Evolutionary conservation across 31 red algal genomes (phyloP), one percentile per base, ranked within the genome.

Genomic region (Odonthalia washingtoniensis): DNA sequence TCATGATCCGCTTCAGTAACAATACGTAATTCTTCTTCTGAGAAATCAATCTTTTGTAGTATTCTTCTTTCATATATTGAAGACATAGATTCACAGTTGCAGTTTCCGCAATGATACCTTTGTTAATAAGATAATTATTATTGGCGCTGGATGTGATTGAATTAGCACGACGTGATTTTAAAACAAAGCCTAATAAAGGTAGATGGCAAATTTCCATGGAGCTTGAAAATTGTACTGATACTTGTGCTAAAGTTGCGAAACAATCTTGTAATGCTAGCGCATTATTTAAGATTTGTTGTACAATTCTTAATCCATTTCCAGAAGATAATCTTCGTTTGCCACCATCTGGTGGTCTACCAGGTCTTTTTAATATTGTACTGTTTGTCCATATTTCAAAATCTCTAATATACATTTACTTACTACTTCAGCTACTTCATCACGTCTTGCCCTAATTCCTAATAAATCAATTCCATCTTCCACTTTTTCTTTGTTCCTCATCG

Each of bases 181-280:
- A 33, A 2, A 86, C 28, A 2, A 92, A 38, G 3, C 89, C 89
- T 35, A 92, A 76, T 36, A 92, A 39, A 39, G 89, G 89, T 6
- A 92, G 74, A 34, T 92, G 75, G 14, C 73, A 78, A 27, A 92
- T 85, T 39, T 79, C 43, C 31, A 16, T 14, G 9, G 82, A 85
- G 28, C 85, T 61, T 21, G 70, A 33, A 34, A 81, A 92, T 44
- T 92, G 89, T 26, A 81, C 65, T 5, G 89, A 86, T 3, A 81
- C 89, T 81, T 92, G 89, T 16, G 86, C 75, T 21, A 92, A 57
- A 63, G 81, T 66, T 33, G 75, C 75, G 46, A 92, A 92, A 36
- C 41, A 92, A 31, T 86, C 81, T 68, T 41, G 52, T 1, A 84
- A 16, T 1, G 67, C 81, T 45, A 5, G 27, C 40, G 45, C 64